A percentile compares a stretch with the other conserved stretches of the same genome.
Conservation (phyloP, 1,284 basidiomycete genomes). For the Tilletia walkeri region DNA sequence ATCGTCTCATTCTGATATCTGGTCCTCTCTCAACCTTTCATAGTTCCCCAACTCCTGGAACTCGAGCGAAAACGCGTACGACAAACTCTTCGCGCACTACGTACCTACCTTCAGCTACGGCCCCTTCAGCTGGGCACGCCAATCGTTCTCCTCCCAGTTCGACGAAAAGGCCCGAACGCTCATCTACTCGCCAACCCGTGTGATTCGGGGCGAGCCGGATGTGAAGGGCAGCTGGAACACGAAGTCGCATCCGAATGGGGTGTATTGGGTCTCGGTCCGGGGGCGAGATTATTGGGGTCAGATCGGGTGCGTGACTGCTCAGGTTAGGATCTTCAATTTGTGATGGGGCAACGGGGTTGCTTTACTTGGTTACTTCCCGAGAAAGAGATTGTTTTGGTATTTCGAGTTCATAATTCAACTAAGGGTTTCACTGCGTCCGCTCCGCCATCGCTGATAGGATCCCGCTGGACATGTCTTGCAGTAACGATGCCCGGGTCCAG, state of each 20-base stretch:
- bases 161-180: slow-evolving; percentile 42
- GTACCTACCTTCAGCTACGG: slow-evolving; percentile 34
- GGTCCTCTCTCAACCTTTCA: background rate
- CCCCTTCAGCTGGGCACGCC: slow-evolving; percentile 30
- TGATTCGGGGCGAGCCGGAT: slow-evolving; percentile 32
- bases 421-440: no score
- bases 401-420: no score
- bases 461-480: no score
- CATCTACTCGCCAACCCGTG: slow-evolving; percentile 37
- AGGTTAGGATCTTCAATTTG: slow-evolving; percentile 28
- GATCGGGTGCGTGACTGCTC: slow-evolving; percentile 34
- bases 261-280: slow-evolving; percentile 40
- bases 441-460: no score
- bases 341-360: background rate
- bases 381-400: no score
- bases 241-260: slow-evolving; percentile 26
- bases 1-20: no score
- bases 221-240: slow-evolving; percentile 33
- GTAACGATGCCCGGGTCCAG: no score
- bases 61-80: background rate
- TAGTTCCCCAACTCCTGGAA: slow-evolving; percentile 10
- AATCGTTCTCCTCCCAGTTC: slow-evolving; percentile 35
- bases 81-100: slow-evolving; percentile 38
- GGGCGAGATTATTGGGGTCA: slow-evolving; percentile 43
- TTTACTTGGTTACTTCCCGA: no score